phyloP scores from a whole-genome alignment of 2,329 filamentous ascomycete species.

The Chaetomium globosum region DNA sequence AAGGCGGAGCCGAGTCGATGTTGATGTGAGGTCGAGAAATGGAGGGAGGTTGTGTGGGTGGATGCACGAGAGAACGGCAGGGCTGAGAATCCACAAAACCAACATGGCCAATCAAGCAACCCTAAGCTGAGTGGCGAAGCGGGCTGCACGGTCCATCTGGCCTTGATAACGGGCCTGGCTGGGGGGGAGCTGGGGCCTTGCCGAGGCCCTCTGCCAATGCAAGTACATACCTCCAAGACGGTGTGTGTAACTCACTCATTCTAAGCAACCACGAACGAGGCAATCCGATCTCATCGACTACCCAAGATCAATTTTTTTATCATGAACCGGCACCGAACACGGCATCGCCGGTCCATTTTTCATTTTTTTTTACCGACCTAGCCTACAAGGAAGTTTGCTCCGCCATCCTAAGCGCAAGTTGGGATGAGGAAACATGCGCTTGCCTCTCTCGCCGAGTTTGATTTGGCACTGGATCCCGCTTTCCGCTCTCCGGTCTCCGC shows the following conservation, averaged over 20 bases:
- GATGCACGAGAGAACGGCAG: slow-evolving; percentile 2
- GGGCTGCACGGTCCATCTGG: slow-evolving; percentile 20
- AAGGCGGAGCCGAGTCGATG: slow-evolving; percentile 6
- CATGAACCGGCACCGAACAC: not conserved
- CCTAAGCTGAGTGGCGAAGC: slow-evolving; percentile 16
- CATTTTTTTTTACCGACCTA: not conserved
- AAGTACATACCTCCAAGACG: too few species aligned
- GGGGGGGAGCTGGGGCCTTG: not conserved
- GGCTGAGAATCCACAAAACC: slow-evolving; percentile 15
- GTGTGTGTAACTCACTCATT: not conserved
- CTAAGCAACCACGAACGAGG: not conserved
- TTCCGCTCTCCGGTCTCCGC: not conserved
- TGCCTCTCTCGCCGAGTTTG: not conserved
- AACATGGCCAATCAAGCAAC: slow-evolving; percentile 4
- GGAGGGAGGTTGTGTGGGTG: not conserved
- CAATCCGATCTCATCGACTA: not conserved
- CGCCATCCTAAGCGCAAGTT: slow-evolving; percentile 4
- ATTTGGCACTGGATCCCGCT: not conserved
- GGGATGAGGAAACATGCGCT: not conserved
- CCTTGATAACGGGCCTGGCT: slow-evolving; percentile 27
- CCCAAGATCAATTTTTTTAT: not conserved
- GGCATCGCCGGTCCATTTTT: not conserved
- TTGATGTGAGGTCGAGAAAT: not conserved
- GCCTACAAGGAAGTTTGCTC: slow-evolving; percentile 5
- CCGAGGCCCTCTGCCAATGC: slow-evolving; percentile 11